Evolutionary conservation across 1,284 basidiomycete genomes (phyloP).

Genomic region (Rhodotorula sp.): DNA sequence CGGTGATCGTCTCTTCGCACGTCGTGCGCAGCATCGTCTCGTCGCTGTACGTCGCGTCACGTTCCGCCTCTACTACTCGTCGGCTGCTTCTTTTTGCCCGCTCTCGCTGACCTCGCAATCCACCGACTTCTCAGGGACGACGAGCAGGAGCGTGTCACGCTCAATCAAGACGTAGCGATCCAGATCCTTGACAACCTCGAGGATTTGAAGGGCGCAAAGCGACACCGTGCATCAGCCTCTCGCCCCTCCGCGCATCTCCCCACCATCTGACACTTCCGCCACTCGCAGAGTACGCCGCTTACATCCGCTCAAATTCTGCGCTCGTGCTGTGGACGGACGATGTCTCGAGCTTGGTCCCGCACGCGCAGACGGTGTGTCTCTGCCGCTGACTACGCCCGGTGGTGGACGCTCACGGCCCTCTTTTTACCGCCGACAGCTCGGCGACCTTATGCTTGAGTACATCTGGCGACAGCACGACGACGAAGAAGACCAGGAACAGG

Average conservation of each 20-base stretch:
- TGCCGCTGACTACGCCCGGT: too few relatives aligned
- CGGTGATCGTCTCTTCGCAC: slow-evolving; percentile 29
- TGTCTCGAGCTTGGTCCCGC: slow-evolving; percentile 16
- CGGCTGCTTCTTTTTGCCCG: neutral
- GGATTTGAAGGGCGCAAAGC: slow-evolving; percentile 18
- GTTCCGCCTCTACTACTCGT: too few relatives aligned
- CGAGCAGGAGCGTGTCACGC: slow-evolving; percentile 9
- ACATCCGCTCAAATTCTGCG: slow-evolving; percentile 20
- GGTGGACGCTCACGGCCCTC: too few relatives aligned
- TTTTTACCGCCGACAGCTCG: neutral
- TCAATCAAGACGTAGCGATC: slow-evolving; percentile 22
- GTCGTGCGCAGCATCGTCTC: slow-evolving; percentile 25
- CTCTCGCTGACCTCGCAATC: neutral
- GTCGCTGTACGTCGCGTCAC: slow-evolving; percentile 2
- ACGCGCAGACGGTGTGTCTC: slow-evolving; percentile 16
- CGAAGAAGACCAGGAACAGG: neutral
- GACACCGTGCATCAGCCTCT: slow-evolving; percentile 13
- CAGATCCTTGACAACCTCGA: slow-evolving; percentile 29
- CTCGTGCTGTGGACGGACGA: slow-evolving; percentile 32
- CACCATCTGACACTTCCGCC: neutral
- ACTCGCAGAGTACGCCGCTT: slow-evolving; percentile 27
- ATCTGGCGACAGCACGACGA: slow-evolving; percentile 28
- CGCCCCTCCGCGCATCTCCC: too few relatives aligned
- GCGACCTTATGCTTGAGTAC: slow-evolving; percentile 25
- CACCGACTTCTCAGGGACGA: neutral